Evolutionary conservation across 2,329 filamentous ascomycete genomes (phyloP), one percentile per base, ranked within the genome.

Genomic region (Alternaria sp.): DNA sequence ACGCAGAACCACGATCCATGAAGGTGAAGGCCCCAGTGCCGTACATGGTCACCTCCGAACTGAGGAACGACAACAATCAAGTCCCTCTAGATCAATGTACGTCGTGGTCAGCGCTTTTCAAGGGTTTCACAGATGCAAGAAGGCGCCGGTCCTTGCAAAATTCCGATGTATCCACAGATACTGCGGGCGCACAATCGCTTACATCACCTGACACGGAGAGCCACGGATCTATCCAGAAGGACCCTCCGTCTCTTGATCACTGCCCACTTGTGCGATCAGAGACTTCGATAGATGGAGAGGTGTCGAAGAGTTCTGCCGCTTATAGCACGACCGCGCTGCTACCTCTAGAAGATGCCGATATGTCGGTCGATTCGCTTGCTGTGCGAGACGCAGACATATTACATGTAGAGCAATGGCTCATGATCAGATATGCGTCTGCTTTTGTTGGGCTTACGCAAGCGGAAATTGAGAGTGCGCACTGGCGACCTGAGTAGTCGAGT

Each of bases 321-420:
- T 8, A 25, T 25, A 25, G 40, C 40, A 25, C 40, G 5, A 10
- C 40, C 20, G 20, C 40, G 20, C 40, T 43, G 40, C 22, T 3
- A 12, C 12, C 32, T 10, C 18, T 8, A n/a, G 5, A n/a, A 50
- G 10, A 14, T 4, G 10, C 8, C 18, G 5, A 14, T 27, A 22
- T 22, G 9, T 14, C 32, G 16, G 34, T 4, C 46, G 20, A 38
- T 34, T 25, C 32, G 1, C 14, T 3, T 7, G 4, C 20, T 3
- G 10, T 36, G 46, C 14, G 16, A 16, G 30, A 50, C 8, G 25
- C 20, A 2, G 9, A 30, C 5, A 9, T 27, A 20, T 36, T 3
- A 20, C 46, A 50, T 38, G 46, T 50, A 34, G 46, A 50, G 30
- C 30, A 50, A 36, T 50, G 46, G 46, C 46, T 50, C 22, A 18